These are phyloP conservation scores for Kalaharituber pfeilii DNA, from an alignment of 2,329 filamentous ascomycete genomes.

Conservation along the genomic window DNA sequence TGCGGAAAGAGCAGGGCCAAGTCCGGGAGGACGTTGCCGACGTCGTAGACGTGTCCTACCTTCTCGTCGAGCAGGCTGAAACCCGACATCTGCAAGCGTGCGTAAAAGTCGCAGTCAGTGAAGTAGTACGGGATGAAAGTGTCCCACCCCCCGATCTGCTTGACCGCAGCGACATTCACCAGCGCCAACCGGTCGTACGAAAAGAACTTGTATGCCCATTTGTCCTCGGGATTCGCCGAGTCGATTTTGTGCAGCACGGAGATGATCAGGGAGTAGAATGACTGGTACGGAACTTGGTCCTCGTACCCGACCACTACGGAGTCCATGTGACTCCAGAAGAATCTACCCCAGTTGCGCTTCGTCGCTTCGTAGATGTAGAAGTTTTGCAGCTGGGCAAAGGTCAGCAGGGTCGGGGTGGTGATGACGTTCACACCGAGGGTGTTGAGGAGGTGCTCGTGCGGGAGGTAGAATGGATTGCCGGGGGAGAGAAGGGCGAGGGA, in stretches of 20 bases:
- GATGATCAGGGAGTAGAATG: constrained; percentile 21
- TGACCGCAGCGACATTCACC: constrained; percentile 37
- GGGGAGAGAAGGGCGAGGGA: constrained; percentile 32
- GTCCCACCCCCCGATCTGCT: constrained; percentile 40
- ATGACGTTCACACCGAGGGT: constrained; percentile 38
- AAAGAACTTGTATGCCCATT: constrained; percentile 40
- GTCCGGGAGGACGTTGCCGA: constrained; percentile 19
- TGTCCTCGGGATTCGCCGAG: constrained; percentile 20
- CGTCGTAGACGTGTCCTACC: constrained; percentile 26
- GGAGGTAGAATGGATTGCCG: constrained; percentile 41
- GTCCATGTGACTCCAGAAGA: constrained; percentile 43
- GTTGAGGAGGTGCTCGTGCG: constrained; percentile 33
- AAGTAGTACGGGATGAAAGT: constrained; percentile 36
- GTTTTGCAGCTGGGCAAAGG: constrained; percentile 40
- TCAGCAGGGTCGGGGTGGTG: constrained; percentile 36
- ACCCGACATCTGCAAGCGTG: constrained; percentile 30
- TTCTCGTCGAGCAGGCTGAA: constrained; percentile 26
- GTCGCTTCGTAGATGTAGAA: constrained; percentile 35
- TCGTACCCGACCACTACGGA: constrained; percentile 34
- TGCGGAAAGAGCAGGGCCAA: constrained; percentile 17
- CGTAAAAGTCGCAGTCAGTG: constrained; percentile 32
- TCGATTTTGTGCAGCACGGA: constrained; percentile 23
- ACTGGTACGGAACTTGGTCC: constrained; percentile 21
- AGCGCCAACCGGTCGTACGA: constrained; percentile 41
- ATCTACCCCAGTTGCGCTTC: constrained; percentile 32